These are phyloP conservation scores for Aspergillus steynii DNA, from an alignment of 495 filamentous ascomycete genomes.

Conservation along the genomic window DNA sequence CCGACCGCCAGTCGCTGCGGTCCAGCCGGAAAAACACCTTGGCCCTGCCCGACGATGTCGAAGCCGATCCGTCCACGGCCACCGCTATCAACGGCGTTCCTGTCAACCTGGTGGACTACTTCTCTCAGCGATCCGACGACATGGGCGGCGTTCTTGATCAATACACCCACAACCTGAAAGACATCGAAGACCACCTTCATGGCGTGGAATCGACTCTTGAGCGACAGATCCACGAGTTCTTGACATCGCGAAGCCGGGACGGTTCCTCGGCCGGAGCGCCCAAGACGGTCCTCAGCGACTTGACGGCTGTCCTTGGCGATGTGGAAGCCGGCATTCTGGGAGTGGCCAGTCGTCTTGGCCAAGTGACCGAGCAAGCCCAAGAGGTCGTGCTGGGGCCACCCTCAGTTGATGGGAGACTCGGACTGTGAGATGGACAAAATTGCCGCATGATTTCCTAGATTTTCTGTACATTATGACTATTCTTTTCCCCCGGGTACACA, in stretches of 20 bases:
- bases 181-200: constrained; percentile 81
- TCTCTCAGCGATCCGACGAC: constrained; percentile 69
- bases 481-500: constrained; percentile 10
- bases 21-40: constrained; percentile 47
- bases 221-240: constrained; percentile 68
- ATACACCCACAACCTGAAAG: constrained; percentile 69
- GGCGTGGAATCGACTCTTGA: constrained; percentile 70
- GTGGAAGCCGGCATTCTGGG: constrained; percentile 78
- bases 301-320: constrained; percentile 69
- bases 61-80: constrained; percentile 52
- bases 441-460: not conserved
- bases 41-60: constrained; percentile 56
- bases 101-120: constrained; percentile 71
- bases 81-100: constrained; percentile 43
- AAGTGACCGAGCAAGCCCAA: constrained; percentile 68
- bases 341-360: constrained; percentile 70
- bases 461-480: constrained; percentile 21
- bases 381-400: constrained; percentile 61
- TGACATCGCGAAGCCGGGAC: constrained; percentile 54
- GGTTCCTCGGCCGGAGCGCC: constrained; percentile 42
- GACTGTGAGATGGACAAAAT: constrained; percentile 5
- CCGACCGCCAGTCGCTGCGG: constrained; percentile 40
- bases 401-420: constrained; percentile 31
- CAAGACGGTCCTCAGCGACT: constrained; percentile 52
- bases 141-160: constrained; percentile 64